These are phyloP conservation scores for Candolleomyces aberdarensis DNA, from an alignment of 768 basidiomycete species.

Conservation along the genomic window DNA sequence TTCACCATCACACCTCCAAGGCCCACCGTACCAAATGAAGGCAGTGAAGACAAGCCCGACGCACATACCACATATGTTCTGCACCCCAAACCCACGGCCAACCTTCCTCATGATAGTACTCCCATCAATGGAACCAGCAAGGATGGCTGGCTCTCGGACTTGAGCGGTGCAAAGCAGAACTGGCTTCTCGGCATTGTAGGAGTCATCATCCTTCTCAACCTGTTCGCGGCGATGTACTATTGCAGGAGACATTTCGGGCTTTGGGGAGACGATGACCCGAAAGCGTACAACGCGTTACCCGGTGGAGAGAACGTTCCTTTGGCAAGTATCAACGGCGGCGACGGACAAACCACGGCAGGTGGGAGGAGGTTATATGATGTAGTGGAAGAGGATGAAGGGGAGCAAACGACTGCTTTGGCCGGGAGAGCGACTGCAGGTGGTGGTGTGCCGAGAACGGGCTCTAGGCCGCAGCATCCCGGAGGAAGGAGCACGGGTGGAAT, in stretches of 20 bases:
- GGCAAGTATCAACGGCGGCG: slow-evolving; percentile 49
- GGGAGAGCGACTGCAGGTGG: slow-evolving; percentile 8
- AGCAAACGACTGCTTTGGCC: slow-evolving; percentile 51
- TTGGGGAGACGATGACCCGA: slow-evolving; percentile 22
- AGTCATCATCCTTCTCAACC: slow-evolving; percentile 63
- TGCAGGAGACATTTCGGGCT: slow-evolving; percentile 54
- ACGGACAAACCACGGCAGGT: slow-evolving; percentile 35
- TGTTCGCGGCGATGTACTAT: slow-evolving; percentile 68
- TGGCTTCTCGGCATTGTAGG: slow-evolving; percentile 85
- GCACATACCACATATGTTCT: slow-evolving; percentile 69
- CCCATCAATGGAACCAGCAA: slow-evolving; percentile 41
- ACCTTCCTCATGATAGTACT: slow-evolving; percentile 68
- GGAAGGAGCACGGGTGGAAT: slow-evolving; percentile 35
- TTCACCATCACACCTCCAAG: slow-evolving; percentile 32
- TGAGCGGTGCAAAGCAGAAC: slow-evolving; percentile 68
- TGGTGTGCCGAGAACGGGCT: slow-evolving; percentile 38
- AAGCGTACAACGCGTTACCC: slow-evolving; percentile 56
- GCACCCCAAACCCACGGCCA: slow-evolving; percentile 81
- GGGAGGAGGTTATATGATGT: slow-evolving; percentile 63
- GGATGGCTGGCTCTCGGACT: slow-evolving; percentile 71
- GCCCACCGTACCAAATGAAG: slow-evolving; percentile 30
- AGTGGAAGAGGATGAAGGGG: slow-evolving; percentile 67
- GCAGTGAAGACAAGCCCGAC: slow-evolving; percentile 27
- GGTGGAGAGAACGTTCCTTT: slow-evolving; percentile 73
- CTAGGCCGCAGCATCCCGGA: slow-evolving; percentile 31